Evolutionary conservation across 768 basidiomycete species (phyloP).

Genomic region (Tricholoma matsutake): DNA sequence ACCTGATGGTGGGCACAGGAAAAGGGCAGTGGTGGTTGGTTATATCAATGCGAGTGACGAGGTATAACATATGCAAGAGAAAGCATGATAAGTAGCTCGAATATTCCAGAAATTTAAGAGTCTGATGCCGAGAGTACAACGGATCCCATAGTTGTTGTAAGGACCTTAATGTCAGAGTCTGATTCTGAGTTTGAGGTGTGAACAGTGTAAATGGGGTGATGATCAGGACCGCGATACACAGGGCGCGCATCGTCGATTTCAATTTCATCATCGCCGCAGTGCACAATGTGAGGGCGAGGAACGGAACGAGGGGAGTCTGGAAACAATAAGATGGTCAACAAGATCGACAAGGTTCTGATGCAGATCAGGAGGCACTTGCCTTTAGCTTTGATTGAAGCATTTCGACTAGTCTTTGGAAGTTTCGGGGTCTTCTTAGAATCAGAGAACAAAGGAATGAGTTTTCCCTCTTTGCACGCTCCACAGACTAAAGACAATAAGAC

Average conservation of each 20-base stretch:
- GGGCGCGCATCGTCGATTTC: neutral
- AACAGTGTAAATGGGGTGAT: slow-evolving; percentile 6
- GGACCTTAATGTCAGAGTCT: slow-evolving; percentile 33
- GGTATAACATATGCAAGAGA: neutral
- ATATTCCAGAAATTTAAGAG: neutral
- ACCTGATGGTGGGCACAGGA: neutral
- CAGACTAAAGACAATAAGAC: slow-evolving; percentile 44
- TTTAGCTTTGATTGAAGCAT: slow-evolving; percentile 43
- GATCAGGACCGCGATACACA: neutral
- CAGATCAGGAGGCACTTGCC: slow-evolving; percentile 29
- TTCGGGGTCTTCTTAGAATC: slow-evolving; percentile 32
- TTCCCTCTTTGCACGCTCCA: slow-evolving; percentile 60
- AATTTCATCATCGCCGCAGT: neutral
- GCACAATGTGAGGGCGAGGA: slow-evolving; percentile 1
- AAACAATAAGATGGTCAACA: neutral
- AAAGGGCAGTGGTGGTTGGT: neutral
- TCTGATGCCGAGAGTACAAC: slow-evolving; percentile 10
- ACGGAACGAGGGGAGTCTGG: slow-evolving; percentile 34
- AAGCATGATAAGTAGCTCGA: neutral
- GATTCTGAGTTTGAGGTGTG: slow-evolving; percentile 24
- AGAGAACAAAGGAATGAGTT: slow-evolving; percentile 54
- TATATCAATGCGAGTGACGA: neutral
- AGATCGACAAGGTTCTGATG: neutral
- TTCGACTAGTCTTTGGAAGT: slow-evolving; percentile 37
- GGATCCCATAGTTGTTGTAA: slow-evolving; percentile 25